These are phyloP conservation scores for Suillus variegatus DNA, from an alignment of 768 basidiomycete species.

Conservation along the genomic window DNA sequence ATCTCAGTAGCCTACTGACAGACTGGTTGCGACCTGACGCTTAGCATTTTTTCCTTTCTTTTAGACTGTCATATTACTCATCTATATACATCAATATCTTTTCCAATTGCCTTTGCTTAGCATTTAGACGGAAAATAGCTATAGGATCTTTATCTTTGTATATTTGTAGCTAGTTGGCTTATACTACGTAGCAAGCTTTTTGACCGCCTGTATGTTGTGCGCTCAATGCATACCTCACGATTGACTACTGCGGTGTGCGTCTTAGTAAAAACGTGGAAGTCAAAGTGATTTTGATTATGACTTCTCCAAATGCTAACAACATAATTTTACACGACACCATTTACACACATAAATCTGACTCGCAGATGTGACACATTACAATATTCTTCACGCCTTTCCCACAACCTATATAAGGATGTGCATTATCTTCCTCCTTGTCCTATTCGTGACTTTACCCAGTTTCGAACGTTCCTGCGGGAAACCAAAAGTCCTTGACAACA, in stretches of 20 bases:
- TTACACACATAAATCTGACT: neutral
- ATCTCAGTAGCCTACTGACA: neutral
- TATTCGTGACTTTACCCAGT: neutral
- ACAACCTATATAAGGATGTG: neutral
- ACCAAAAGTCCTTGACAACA: neutral
- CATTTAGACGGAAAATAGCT: conserved; percentile 6
- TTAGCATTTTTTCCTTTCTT: neutral
- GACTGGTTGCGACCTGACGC: neutral
- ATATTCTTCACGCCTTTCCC: neutral
- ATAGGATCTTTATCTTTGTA: neutral
- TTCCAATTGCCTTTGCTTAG: neutral
- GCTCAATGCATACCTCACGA: neutral
- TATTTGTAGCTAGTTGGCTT: conserved; percentile 2
- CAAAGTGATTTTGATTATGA: neutral
- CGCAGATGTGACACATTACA: neutral
- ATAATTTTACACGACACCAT: neutral
- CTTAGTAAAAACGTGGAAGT: neutral
- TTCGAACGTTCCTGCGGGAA: neutral
- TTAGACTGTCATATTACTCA: conserved; percentile 8
- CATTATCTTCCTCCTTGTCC: neutral
- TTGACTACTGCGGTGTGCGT: neutral
- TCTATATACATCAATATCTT: conserved; percentile 1
- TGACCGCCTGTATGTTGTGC: neutral
- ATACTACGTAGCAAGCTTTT: neutral
- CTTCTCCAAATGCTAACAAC: neutral